phyloP scores from a whole-genome alignment of 1,284 basidiomycete genomes.

The Salmacisia buchloeana region DNA sequence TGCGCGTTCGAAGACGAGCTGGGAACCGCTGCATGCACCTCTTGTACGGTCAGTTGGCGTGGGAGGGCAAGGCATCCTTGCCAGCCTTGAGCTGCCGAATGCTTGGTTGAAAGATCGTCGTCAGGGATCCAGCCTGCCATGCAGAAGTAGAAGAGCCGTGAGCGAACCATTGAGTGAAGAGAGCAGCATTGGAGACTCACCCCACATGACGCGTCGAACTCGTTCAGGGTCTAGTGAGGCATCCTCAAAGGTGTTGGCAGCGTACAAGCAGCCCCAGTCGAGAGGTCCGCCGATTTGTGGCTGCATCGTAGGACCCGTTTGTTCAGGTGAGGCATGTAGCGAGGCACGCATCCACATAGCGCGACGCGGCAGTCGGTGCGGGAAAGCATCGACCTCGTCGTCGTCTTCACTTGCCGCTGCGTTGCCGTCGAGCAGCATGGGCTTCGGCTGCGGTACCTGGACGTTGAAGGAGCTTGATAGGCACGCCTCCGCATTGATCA shows the following conservation, averaged over 20 bases:
- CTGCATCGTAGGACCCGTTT: slow-evolving; percentile 12
- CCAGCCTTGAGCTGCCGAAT: slow-evolving; percentile 34
- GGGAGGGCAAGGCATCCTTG: slow-evolving; percentile 29
- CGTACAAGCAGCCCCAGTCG: slow-evolving; percentile 36
- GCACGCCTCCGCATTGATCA: neutral
- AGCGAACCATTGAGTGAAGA: too few species aligned
- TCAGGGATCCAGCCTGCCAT: slow-evolving; percentile 30
- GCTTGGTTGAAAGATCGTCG: slow-evolving; percentile 26
- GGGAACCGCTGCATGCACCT: neutral
- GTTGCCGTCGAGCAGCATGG: too few species aligned
- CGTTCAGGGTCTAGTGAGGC: slow-evolving; percentile 1
- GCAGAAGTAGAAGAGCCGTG: neutral
- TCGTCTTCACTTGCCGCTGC: neutral
- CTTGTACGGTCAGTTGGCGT: slow-evolving; percentile 26
- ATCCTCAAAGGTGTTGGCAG: slow-evolving; percentile 31
- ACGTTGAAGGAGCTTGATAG: neutral
- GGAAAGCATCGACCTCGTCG: neutral
- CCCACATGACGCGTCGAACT: slow-evolving; percentile 30
- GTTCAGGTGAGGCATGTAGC: too few species aligned
- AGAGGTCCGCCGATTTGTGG: slow-evolving; percentile 22
- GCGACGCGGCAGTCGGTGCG: neutral
- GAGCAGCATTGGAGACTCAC: neutral
- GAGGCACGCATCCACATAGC: slow-evolving; percentile 1
- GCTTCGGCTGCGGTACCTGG: neutral
- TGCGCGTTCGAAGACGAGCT: neutral